Percentiles rank a stretch among this genome's conserved stretches.
Evolutionary conservation across 2,329 filamentous ascomycete species (phyloP).

Genomic region (Venturia asperata): DNA sequence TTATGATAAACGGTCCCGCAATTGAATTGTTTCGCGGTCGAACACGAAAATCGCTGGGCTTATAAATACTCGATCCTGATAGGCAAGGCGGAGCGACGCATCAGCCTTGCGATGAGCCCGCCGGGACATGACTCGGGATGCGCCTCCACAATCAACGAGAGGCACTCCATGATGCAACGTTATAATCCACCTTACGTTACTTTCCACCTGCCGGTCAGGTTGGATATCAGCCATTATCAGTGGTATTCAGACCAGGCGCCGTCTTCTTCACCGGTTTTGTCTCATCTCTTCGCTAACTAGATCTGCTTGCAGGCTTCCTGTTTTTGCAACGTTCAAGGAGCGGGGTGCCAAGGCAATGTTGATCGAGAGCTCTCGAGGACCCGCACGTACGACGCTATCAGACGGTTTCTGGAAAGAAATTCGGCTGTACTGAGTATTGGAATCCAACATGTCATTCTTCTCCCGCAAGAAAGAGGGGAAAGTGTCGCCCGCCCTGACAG

Average conservation of each 20-base stretch:
- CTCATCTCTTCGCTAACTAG: too few species aligned
- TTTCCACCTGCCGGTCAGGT: slow-evolving; percentile 3
- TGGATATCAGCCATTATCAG: too few species aligned
- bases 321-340: neutral
- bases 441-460: slow-evolving; percentile 3
- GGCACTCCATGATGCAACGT: slow-evolving; percentile 3
- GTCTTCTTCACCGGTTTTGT: neutral
- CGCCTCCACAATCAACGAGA: neutral
- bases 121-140: slow-evolving; percentile 1
- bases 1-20: too few species aligned
- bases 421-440: neutral
- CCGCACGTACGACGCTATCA: neutral
- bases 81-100: neutral
- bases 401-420: neutral
- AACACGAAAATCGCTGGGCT: neutral
- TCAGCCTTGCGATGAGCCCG: neutral
- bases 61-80: slow-evolving; percentile 1
- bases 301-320: too few species aligned
- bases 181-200: neutral
- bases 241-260: neutral
- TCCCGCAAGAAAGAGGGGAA: slow-evolving; percentile 6
- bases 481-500: neutral
- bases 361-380: neutral
- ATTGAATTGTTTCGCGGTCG: neutral
- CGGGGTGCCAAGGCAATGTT: neutral